Percentiles rank a stretch among this genome's conserved stretches.
phyloP scores from a whole-genome alignment of 768 basidiomycete genomes.

The Amanita rubescens region DNA sequence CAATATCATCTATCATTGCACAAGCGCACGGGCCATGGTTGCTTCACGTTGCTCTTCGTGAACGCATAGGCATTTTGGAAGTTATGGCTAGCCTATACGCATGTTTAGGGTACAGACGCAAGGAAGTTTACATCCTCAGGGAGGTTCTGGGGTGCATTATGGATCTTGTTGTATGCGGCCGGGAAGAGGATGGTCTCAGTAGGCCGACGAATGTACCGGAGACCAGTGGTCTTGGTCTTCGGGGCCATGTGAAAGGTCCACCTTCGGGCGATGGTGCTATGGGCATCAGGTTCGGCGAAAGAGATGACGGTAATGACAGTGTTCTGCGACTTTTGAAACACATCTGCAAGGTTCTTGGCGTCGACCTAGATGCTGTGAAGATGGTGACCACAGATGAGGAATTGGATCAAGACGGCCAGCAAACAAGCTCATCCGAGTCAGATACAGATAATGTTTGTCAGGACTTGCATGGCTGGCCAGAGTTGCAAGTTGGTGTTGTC shows the following conservation, averaged over 20 bases:
- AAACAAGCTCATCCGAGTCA: conserved; percentile 10
- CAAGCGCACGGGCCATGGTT: conserved; percentile 86
- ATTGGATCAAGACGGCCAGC: conserved; percentile 4
- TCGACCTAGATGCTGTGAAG: conserved; percentile 69
- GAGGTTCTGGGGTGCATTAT: conserved; percentile 81
- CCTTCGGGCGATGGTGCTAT: conserved; percentile 45
- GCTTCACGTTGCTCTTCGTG: conserved; percentile 66
- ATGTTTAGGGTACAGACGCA: conserved; percentile 77
- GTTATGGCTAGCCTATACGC: conserved; percentile 69
- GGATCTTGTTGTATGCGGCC: conserved; percentile 81
- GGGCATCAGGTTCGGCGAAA: conserved; percentile 67
- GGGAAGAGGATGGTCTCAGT: conserved; percentile 58
- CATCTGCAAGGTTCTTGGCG: conserved; percentile 72
- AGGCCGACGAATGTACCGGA: conserved; percentile 33
- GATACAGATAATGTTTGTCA: conserved; percentile 27
- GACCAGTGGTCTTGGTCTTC: conserved; percentile 41
- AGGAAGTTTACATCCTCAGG: conserved; percentile 81
- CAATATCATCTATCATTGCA: conserved; percentile 58
- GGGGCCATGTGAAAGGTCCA: conserved; percentile 30
- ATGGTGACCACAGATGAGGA: conserved; percentile 28
- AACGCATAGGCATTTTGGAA: conserved; percentile 66
- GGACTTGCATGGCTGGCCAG: conserved; percentile 85
- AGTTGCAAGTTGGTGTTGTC: conserved; percentile 89
- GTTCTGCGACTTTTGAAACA: conserved; percentile 68
- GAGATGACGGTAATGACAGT: conserved; percentile 73